Conservation (phyloP, 2,329 filamentous ascomycete species). For the Hypoxylon sp. region DNA sequence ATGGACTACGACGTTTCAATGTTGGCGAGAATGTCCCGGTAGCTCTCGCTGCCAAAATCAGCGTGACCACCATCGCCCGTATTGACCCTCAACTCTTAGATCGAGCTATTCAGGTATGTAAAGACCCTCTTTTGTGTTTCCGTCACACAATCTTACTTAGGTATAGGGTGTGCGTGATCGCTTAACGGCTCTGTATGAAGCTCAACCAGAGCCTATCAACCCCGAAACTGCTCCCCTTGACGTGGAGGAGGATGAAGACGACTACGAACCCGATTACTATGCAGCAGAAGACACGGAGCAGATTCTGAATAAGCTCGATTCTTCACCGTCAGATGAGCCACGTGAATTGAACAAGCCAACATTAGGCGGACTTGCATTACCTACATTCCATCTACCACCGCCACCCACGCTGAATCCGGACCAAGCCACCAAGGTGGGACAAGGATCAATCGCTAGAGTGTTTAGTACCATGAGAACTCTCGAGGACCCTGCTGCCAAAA, state of each 20-base stretch:
- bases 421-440: conserved; percentile 80
- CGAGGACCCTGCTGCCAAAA: conserved; percentile 75
- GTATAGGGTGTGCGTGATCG: conserved; percentile 67
- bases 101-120: conserved; percentile 79
- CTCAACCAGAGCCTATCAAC: conserved; percentile 65
- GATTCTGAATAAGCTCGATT: conserved; percentile 82
- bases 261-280: conserved; percentile 92
- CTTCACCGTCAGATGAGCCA: conserved; percentile 70
- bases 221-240: conserved; percentile 73
- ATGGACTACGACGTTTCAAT: conserved; percentile 83
- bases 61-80: conserved; percentile 81
- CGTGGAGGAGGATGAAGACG: conserved; percentile 86
- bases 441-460: conserved; percentile 81
- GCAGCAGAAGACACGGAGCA: conserved; percentile 83
- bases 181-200: conserved; percentile 61
- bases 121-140: neutral
- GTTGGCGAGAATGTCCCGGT: conserved; percentile 80
- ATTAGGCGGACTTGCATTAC: conserved; percentile 73
- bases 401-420: conserved; percentile 81
- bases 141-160: conserved; percentile 35
- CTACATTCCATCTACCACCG: conserved; percentile 83
- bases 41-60: conserved; percentile 83
- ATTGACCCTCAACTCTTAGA: conserved; percentile 78
- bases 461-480: conserved; percentile 82
- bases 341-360: conserved; percentile 61